phyloP scores from a whole-genome alignment of 2,329 filamentous ascomycete species.

The Juglanconis sp. region DNA sequence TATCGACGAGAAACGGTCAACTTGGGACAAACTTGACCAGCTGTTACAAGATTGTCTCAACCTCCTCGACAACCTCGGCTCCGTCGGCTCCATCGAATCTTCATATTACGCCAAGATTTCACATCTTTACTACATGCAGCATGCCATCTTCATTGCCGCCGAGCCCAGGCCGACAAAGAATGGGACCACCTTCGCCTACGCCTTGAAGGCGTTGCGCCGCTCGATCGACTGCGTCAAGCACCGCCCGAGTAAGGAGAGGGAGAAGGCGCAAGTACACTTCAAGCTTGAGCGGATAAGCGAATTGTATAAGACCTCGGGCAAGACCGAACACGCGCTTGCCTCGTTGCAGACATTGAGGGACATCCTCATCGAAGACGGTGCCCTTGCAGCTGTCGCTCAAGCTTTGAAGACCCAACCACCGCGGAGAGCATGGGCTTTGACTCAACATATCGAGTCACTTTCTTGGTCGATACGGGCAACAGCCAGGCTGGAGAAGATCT shows the following conservation, averaged over 20 bases:
- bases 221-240: constrained; percentile 62
- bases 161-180: constrained; percentile 37
- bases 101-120: constrained; percentile 64
- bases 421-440: constrained; percentile 49
- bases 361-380: constrained; percentile 56
- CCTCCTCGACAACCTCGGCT: constrained; percentile 52
- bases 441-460: constrained; percentile 48
- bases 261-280: constrained; percentile 55
- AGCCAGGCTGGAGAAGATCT: constrained; percentile 56
- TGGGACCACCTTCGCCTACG: constrained; percentile 5
- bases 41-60: constrained; percentile 54
- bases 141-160: constrained; percentile 37
- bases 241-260: constrained; percentile 51
- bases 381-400: constrained; percentile 50
- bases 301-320: constrained; percentile 50
- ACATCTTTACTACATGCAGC: constrained; percentile 67
- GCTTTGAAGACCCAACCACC: constrained; percentile 49
- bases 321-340: constrained; percentile 54
- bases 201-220: constrained; percentile 57
- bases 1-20: constrained; percentile 43
- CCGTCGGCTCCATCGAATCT: constrained; percentile 30
- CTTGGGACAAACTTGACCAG: constrained; percentile 56
- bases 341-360: constrained; percentile 60
- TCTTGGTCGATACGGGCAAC: constrained; percentile 59
- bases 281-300: constrained; percentile 69